A percentile compares a stretch with the other conserved stretches of the same genome.
Conservation (phyloP, 2,329 filamentous ascomycete species). For the Stemphylium vesicarium region DNA sequence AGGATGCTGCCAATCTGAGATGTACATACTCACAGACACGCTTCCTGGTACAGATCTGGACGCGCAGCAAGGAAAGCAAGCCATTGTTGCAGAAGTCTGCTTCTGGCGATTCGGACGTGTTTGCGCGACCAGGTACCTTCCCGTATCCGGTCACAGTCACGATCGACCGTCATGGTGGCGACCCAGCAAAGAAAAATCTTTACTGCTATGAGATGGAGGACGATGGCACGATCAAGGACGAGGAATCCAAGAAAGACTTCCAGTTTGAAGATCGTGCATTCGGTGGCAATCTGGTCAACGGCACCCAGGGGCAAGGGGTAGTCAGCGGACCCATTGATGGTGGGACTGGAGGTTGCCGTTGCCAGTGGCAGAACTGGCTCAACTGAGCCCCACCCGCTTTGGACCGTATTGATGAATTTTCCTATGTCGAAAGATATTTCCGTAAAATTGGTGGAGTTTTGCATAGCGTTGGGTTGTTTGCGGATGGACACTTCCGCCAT, state of each 20-base stretch:
- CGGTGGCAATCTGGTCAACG: slow-evolving; percentile 60
- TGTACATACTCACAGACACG: slow-evolving; percentile 68
- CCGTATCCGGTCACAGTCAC: slow-evolving; percentile 67
- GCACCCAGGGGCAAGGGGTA: slow-evolving; percentile 53
- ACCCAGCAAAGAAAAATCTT: slow-evolving; percentile 60
- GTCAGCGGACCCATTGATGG: slow-evolving; percentile 61
- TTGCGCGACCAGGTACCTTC: slow-evolving; percentile 62
- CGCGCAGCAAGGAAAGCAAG: slow-evolving; percentile 52
- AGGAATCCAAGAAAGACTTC: slow-evolving; percentile 52
- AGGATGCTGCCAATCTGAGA: slow-evolving; percentile 54
- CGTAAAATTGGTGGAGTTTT: slow-evolving; percentile 23
- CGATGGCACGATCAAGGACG: slow-evolving; percentile 51
- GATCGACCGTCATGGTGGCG: slow-evolving; percentile 66
- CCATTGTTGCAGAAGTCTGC: slow-evolving; percentile 38
- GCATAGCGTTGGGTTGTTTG: slow-evolving; percentile 24
- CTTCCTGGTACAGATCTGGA: slow-evolving; percentile 69
- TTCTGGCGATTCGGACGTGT: slow-evolving; percentile 49
- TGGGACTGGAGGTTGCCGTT: slow-evolving; percentile 65
- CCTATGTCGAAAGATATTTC: slow-evolving; percentile 8
- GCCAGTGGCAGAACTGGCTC: slow-evolving; percentile 64
- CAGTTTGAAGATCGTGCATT: slow-evolving; percentile 60
- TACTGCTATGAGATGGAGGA: slow-evolving; percentile 66
- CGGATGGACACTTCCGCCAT: slow-evolving; percentile 4
- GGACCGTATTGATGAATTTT: background rate
- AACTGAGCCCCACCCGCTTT: slow-evolving; percentile 9